These are phyloP conservation scores for Avena atlantica DNA, from an alignment of 176 grass and related monocot genomes.

Conservation along the genomic window DNA sequence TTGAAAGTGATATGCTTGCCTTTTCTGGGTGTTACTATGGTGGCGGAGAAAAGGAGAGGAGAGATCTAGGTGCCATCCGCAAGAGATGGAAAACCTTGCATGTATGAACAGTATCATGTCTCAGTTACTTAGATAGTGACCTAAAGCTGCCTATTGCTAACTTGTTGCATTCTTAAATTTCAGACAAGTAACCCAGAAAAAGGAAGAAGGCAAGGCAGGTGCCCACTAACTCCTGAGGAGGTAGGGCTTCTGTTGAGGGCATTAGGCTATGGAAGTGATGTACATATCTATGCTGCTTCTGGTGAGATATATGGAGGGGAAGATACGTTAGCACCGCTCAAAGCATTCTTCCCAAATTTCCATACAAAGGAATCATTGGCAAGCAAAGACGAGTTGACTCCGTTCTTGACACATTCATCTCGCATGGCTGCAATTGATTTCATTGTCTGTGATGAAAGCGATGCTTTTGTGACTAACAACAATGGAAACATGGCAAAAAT, in stretches of 20 bases:
- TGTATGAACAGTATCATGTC: constrained; percentile 47
- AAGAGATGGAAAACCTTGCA: constrained; percentile 89
- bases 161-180: constrained; percentile 17
- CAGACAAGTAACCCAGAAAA: constrained; percentile 53
- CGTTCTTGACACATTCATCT: constrained; percentile 69
- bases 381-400: constrained; percentile 65
- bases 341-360: constrained; percentile 86
- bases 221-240: constrained; percentile 88
- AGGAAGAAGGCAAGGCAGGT: constrained; percentile 75
- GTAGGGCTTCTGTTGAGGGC: constrained; percentile 83
- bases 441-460: constrained; percentile 88
- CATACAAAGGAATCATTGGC: constrained; percentile 84
- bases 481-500: constrained; percentile 92
- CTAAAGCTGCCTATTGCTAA: constrained; percentile 33
- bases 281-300: constrained; percentile 88
- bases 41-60: constrained; percentile 93
- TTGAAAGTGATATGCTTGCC: constrained; percentile 96
- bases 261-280: constrained; percentile 69
- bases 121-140: constrained; percentile 13
- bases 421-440: constrained; percentile 96
- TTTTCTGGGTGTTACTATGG: constrained; percentile 99
- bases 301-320: constrained; percentile 93
- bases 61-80: constrained; percentile 72
- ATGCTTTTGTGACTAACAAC: constrained; percentile 94
- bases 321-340: constrained; percentile 70